A percentile compares a stretch with the other conserved stretches of the same genome.
Conservation (phyloP, 2,329 filamentous ascomycete genomes). For the Trichoderma endophyticum region DNA sequence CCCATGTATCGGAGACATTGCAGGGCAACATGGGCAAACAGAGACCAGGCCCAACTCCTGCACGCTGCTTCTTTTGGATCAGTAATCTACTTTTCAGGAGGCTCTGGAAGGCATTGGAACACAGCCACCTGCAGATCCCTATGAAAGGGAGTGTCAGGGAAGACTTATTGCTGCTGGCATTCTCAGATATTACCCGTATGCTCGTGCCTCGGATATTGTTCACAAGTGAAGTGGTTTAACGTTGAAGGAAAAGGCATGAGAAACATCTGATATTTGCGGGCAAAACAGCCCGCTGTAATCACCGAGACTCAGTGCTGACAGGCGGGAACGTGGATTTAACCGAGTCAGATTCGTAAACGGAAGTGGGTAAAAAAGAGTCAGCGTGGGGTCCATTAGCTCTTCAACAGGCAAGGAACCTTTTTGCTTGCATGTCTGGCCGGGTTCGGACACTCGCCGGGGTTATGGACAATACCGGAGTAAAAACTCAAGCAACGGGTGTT, state of each 20-base stretch:
- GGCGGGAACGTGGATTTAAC: not conserved
- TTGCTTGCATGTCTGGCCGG: not conserved
- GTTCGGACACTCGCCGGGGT: not conserved
- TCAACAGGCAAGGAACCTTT: not conserved
- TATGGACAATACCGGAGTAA: not conserved
- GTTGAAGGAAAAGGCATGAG: not conserved
- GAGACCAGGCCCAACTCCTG: not conserved
- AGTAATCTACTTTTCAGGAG: not conserved
- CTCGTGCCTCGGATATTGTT: not conserved
- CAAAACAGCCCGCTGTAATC: not conserved
- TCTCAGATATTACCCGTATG: not conserved
- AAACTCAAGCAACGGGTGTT: not conserved
- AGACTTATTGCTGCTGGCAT: not conserved
- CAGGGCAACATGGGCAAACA: not conserved
- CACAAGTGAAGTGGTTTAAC: not conserved
- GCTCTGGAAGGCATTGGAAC: not conserved
- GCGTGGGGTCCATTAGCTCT: not conserved
- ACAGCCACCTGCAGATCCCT: not conserved
- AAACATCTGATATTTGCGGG: not conserved
- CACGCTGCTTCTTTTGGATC: not conserved
- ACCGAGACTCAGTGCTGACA: not conserved
- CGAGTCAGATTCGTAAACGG: not conserved
- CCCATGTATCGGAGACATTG: not conserved
- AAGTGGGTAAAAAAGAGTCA: not conserved
- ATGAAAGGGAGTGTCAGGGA: no score